These are phyloP conservation scores for Rhodotorula sp. DNA, from an alignment of 1,284 basidiomycete species.

Conservation along the genomic window DNA sequence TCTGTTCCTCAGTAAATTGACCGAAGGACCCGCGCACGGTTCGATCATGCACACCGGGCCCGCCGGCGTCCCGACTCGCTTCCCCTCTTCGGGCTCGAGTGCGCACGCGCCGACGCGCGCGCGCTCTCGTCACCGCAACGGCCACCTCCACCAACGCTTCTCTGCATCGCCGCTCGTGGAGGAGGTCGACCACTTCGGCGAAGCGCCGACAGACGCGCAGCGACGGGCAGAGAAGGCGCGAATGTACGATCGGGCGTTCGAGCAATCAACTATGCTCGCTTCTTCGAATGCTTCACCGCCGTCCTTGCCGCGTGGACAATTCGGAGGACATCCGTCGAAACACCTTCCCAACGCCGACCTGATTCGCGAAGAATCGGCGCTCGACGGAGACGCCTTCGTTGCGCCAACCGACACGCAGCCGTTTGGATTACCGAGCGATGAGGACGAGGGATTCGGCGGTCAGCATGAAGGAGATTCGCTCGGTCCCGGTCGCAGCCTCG, in stretches of 20 bases:
- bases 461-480: constrained; percentile 46
- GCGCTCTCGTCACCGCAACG: neutral
- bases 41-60: neutral
- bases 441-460: constrained; percentile 60
- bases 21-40: neutral
- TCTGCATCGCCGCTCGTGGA: neutral
- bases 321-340: neutral
- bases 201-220: neutral
- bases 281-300: neutral
- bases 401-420: constrained; percentile 53
- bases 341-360: neutral
- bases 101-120: neutral
- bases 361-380: constrained; percentile 59
- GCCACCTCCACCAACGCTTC: neutral
- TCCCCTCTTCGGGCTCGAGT: neutral
- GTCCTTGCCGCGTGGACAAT: neutral
- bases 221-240: constrained; percentile 57
- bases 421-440: constrained; percentile 51
- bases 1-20: constrained; percentile 34
- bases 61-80: neutral
- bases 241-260: constrained; percentile 69
- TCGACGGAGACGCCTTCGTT: constrained; percentile 70
- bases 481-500: neutral
- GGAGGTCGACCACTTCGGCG: neutral
- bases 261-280: constrained; percentile 60